A percentile compares a stretch with the other conserved stretches of the same genome.
phyloP scores from a whole-genome alignment of 257 asterid genomes.

The Przewalskia tangutica region DNA sequence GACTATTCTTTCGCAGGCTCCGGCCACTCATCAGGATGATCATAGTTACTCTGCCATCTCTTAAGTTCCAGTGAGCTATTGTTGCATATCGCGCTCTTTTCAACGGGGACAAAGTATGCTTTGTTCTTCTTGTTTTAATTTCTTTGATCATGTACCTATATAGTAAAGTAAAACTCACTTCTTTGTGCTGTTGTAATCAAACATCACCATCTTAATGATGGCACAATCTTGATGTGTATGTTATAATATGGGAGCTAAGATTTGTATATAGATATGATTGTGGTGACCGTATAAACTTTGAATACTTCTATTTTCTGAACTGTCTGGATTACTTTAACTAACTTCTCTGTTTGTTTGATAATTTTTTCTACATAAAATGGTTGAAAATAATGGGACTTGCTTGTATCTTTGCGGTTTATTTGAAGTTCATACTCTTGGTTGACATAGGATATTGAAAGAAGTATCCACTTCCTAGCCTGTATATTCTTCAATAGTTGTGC shows the following conservation, averaged over 20 bases:
- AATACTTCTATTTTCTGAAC: background rate
- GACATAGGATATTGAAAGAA: background rate
- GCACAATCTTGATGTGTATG: background rate
- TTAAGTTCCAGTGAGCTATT: background rate
- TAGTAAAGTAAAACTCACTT: background rate
- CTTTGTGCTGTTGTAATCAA: background rate
- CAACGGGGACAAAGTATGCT: background rate
- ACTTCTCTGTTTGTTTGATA: background rate
- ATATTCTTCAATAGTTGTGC: background rate
- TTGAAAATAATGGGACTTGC: background rate
- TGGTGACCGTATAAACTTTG: background rate
- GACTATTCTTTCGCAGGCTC: constrained; percentile 50
- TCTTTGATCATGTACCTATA: background rate
- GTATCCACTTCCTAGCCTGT: background rate
- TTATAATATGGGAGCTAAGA: background rate
- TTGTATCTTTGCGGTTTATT: background rate
- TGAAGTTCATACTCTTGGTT: background rate
- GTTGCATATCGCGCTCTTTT: background rate
- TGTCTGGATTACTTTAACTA: background rate
- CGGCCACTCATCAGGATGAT: constrained; percentile 35
- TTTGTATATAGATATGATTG: background rate
- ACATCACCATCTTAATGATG: background rate
- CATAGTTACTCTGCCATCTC: constrained; percentile 54
- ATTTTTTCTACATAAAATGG: background rate
- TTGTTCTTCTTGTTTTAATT: background rate